Evolutionary conservation across 2,329 filamentous ascomycete genomes (phyloP).

Genomic region (Pseudogymnoascus sp.): DNA sequence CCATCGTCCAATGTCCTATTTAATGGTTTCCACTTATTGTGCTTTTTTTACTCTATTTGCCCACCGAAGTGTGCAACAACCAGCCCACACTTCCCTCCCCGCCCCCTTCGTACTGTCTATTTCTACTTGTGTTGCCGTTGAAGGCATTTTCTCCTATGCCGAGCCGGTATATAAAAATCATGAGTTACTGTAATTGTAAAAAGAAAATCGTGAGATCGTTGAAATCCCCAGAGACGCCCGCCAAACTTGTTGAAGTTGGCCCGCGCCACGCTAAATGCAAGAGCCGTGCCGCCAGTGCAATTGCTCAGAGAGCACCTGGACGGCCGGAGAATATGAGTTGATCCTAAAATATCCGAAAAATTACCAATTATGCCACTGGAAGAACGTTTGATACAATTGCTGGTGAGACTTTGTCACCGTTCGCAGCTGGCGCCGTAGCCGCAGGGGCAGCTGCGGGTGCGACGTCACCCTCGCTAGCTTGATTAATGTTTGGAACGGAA

Average conservation of each 20-base stretch:
- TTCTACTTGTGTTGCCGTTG: constrained; percentile 24
- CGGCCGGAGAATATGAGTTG: constrained; percentile 6
- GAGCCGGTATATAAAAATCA: constrained; percentile 10
- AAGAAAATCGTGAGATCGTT: constrained; percentile 16
- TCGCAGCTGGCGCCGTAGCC: constrained; percentile 9
- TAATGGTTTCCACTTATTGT: neutral
- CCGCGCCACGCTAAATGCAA: constrained; percentile 29
- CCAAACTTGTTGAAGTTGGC: constrained; percentile 31
- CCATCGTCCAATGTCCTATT: neutral
- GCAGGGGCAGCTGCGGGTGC: neutral
- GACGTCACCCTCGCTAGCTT: constrained; percentile 24
- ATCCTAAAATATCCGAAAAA: neutral
- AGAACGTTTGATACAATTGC: constrained; percentile 15
- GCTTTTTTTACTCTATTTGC: neutral
- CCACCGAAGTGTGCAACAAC: neutral
- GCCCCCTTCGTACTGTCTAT: constrained; percentile 2
- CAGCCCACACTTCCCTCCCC: neutral
- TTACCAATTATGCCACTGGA: neutral
- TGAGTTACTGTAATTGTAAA: constrained; percentile 9
- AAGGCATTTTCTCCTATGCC: constrained; percentile 10
- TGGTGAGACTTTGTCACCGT: constrained; percentile 15
- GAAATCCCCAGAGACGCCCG: constrained; percentile 23
- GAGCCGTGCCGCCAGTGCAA: constrained; percentile 12
- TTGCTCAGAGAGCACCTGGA: constrained; percentile 17
- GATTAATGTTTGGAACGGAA: constrained; percentile 56